These are phyloP conservation scores for Graphilbum fragrans DNA, from an alignment of 2,329 filamentous ascomycete species.

Conservation along the genomic window DNA sequence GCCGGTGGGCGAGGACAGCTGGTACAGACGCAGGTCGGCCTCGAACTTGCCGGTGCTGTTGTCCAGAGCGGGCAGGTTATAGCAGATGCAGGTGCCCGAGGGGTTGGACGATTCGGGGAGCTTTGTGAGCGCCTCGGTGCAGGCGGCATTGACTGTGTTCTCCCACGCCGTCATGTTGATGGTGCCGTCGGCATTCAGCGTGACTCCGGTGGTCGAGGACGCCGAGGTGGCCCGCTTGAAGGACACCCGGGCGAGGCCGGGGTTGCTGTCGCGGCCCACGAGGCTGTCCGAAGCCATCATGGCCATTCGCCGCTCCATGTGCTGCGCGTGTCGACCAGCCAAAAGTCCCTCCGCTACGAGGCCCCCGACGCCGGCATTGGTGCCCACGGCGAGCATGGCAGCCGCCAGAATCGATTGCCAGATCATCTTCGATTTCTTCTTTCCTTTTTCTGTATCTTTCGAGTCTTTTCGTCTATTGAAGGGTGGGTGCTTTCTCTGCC, in stretches of 20 bases:
- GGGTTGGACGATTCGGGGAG: slow-evolving; percentile 55
- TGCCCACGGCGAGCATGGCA: slow-evolving; percentile 22
- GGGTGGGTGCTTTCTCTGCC: no score
- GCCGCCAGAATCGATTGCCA: slow-evolving; percentile 21
- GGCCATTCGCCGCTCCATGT: slow-evolving; percentile 18
- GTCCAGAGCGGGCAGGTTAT: slow-evolving; percentile 65
- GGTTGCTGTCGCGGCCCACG: slow-evolving; percentile 2
- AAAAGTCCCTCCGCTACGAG: slow-evolving; percentile 14
- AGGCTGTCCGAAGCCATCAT: slow-evolving; percentile 11
- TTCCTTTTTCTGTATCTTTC: not conserved
- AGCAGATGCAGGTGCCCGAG: slow-evolving; percentile 68
- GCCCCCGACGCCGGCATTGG: slow-evolving; percentile 20
- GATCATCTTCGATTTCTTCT: slow-evolving; percentile 18
- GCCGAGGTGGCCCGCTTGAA: slow-evolving; percentile 2
- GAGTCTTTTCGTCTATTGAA: not conserved
- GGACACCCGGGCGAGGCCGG: slow-evolving; percentile 1
- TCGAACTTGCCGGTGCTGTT: slow-evolving; percentile 57
- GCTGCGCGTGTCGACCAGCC: slow-evolving; percentile 11
- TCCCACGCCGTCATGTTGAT: slow-evolving; percentile 47
- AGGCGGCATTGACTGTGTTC: slow-evolving; percentile 42
- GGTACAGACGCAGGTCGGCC: slow-evolving; percentile 65
- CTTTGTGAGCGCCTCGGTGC: slow-evolving; percentile 39
- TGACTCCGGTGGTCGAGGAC: slow-evolving; percentile 13
- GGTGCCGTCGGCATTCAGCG: slow-evolving; percentile 28
- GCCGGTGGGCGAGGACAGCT: slow-evolving; percentile 47